These are phyloP conservation scores for Aeminium ludgeri DNA, from an alignment of 495 filamentous ascomycete species.

Conservation along the genomic window DNA sequence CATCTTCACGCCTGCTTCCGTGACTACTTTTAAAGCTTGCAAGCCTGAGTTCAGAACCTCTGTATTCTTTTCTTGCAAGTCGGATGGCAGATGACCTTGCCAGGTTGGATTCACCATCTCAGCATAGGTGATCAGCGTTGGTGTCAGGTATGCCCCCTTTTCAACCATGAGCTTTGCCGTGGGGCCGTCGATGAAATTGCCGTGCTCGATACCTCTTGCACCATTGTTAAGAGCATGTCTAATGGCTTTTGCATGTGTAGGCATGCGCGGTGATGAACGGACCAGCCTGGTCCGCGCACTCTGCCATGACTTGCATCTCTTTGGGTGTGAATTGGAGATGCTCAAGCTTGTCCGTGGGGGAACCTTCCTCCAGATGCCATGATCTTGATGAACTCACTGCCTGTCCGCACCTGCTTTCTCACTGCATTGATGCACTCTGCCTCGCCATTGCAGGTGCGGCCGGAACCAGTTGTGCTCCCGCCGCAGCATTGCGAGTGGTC, in stretches of 20 bases:
- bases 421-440: conserved; percentile 30
- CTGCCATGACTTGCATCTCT: conserved; percentile 33
- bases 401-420: conserved; percentile 33
- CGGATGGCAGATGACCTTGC: conserved; percentile 24
- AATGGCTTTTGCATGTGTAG: conserved; percentile 33
- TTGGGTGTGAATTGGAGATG: conserved; percentile 34
- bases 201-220: conserved; percentile 37
- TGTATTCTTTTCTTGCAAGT: conserved; percentile 27
- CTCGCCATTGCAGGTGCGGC: conserved; percentile 32
- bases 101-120: conserved; percentile 30
- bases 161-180: conserved; percentile 32
- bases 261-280: conserved; percentile 39
- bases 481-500: conserved; percentile 29
- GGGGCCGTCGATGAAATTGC: conserved; percentile 32
- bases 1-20: conserved; percentile 32
- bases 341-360: conserved; percentile 28
- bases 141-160: conserved; percentile 31
- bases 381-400: conserved; percentile 39
- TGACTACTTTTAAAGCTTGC: conserved; percentile 24
- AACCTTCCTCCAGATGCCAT: conserved; percentile 37
- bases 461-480: conserved; percentile 21
- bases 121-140: conserved; percentile 34
- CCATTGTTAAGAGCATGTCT: conserved; percentile 36
- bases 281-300: conserved; percentile 26
- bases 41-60: conserved; percentile 27